These are phyloP conservation scores for Arxiozyma bovina DNA, from an alignment of 1,139 yeast species.

Conservation along the genomic window DNA sequence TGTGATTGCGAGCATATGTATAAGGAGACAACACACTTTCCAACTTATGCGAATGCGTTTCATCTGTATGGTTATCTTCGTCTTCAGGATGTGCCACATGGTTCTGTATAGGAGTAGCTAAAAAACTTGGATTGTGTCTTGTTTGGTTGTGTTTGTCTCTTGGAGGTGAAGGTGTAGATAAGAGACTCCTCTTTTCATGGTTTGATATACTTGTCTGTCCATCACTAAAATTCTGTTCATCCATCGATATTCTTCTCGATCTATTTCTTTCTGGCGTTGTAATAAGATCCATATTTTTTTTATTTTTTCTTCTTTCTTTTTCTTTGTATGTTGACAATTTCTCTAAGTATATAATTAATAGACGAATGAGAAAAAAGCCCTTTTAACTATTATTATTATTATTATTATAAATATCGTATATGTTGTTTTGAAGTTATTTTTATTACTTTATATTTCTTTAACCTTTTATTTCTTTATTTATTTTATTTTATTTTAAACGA, in stretches of 20 bases:
- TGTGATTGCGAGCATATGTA: background rate
- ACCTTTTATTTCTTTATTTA: too few relatives aligned
- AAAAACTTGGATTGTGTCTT: slow-evolving; percentile 19
- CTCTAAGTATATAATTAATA: background rate
- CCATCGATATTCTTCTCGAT: slow-evolving; percentile 1
- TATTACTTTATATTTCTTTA: too few relatives aligned
- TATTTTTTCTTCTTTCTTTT: background rate
- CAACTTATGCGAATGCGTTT: background rate
- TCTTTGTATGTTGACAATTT: background rate
- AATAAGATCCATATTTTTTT: background rate
- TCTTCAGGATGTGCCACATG: background rate
- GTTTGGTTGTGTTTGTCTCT: slow-evolving; percentile 12
- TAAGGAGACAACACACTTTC: background rate
- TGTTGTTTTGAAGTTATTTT: too few relatives aligned
- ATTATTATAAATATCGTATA: too few relatives aligned
- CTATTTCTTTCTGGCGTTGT: slow-evolving; percentile 3
- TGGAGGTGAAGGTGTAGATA: slow-evolving; percentile 12
- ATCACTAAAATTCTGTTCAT: background rate
- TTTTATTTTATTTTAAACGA: too few relatives aligned
- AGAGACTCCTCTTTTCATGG: background rate
- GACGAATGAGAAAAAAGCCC: background rate
- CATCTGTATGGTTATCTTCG: background rate
- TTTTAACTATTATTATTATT: too few relatives aligned
- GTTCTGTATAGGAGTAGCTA: slow-evolving; percentile 18
- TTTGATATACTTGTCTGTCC: background rate